Percentiles rank a stretch among this genome's conserved stretches.
These are phyloP conservation scores for Monosporascus sp. DNA, from an alignment of 2,329 filamentous ascomycete species.

Conservation along the genomic window DNA sequence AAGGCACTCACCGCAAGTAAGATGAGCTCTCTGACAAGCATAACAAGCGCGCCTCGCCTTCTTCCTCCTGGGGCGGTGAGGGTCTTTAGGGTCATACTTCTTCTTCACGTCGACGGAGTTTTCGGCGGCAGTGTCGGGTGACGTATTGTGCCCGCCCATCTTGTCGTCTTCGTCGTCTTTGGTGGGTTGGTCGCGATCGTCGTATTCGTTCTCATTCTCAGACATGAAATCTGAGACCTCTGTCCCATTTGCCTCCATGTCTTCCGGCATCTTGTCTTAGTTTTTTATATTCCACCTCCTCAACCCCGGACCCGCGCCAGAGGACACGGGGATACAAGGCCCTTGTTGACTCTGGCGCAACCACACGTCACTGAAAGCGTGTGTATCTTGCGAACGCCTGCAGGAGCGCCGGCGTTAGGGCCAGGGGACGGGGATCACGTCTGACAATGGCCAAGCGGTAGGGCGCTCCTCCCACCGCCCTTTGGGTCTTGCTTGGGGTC, in stretches of 20 bases:
- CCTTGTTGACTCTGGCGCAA: constrained; percentile 24
- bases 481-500: constrained; percentile 16
- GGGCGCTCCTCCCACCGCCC: constrained; percentile 16
- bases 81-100: constrained; percentile 81
- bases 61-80: constrained; percentile 81
- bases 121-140: constrained; percentile 38
- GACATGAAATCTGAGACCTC: constrained; percentile 55
- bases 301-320: constrained; percentile 12
- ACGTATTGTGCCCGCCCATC: constrained; percentile 43
- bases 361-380: constrained; percentile 20
- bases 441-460: constrained; percentile 13
- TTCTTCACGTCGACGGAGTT: constrained; percentile 52
- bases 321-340: constrained; percentile 15
- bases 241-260: constrained; percentile 46
- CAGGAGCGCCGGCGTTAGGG: constrained; percentile 19
- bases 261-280: constrained; percentile 50
- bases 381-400: constrained; percentile 23
- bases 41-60: constrained; percentile 94
- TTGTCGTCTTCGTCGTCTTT: constrained; percentile 46
- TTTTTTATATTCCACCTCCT: constrained; percentile 40
- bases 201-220: constrained; percentile 53
- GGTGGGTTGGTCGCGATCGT: constrained; percentile 36
- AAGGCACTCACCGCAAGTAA: constrained; percentile 85
- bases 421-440: constrained; percentile 11
- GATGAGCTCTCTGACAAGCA: constrained; percentile 93